A percentile compares a stretch with the other conserved stretches of the same genome.
phyloP scores from a whole-genome alignment of 306 rosid genomes.

The Chamaecrista fasciculata region DNA sequence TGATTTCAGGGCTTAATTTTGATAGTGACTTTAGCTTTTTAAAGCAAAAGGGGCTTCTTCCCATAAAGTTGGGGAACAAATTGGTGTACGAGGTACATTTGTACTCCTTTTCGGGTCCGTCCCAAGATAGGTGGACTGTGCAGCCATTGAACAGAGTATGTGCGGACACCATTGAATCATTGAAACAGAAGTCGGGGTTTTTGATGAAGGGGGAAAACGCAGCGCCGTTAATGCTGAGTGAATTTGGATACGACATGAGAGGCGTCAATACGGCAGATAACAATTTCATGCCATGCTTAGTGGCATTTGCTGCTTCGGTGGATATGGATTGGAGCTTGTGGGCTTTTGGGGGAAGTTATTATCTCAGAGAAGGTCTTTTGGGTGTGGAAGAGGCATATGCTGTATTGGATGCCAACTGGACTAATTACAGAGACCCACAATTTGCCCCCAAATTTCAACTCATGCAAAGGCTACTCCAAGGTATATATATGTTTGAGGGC shows the following conservation, averaged over 20 bases:
- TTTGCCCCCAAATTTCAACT: conserved; percentile 40
- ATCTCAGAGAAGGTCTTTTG: conserved; percentile 26
- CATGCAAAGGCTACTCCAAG: conserved; percentile 32
- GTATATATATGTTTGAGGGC: conserved; percentile 20
- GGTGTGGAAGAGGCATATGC: conserved; percentile 34
- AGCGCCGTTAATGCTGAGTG: conserved; percentile 41
- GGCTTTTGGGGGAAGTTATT: conserved; percentile 49
- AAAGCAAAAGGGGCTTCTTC: conserved; percentile 30
- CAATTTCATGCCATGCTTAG: conserved; percentile 36
- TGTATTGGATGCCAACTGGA: conserved; percentile 40
- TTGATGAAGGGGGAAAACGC: conserved; percentile 27
- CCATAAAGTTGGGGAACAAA: conserved; percentile 31
- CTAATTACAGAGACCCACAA: conserved; percentile 23
- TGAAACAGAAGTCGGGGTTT: conserved; percentile 25
- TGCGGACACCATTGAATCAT: background rate
- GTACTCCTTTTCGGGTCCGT: conserved; percentile 36
- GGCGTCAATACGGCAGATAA: conserved; percentile 23
- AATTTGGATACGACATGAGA: conserved; percentile 46
- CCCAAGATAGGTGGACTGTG: conserved; percentile 6
- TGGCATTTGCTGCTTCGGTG: conserved; percentile 24
- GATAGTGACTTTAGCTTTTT: conserved; percentile 38
- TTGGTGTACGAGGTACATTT: conserved; percentile 42
- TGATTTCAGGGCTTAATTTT: conserved; percentile 39
- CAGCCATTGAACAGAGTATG: conserved; percentile 41
- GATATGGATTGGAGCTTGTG: conserved; percentile 55